Conservation (phyloP, 306 rosid species). For the Sicyos edulis region DNA sequence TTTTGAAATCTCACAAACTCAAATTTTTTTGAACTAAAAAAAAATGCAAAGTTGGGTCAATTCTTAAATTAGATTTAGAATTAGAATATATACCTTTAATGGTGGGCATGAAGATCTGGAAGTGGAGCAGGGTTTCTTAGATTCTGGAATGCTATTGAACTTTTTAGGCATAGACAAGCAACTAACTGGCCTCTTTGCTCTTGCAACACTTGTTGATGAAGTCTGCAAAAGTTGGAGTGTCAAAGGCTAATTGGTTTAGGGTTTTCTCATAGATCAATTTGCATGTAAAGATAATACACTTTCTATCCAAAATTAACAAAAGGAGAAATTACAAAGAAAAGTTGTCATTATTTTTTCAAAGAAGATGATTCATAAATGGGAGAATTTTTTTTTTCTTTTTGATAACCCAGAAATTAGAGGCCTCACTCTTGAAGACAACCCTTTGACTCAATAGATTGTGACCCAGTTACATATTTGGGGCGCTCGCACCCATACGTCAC, state of each 20-base stretch:
- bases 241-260: not conserved
- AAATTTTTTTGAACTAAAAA: too few relatives aligned
- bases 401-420: too few relatives aligned
- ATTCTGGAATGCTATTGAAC: constrained; percentile 22
- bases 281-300: not conserved
- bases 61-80: not conserved
- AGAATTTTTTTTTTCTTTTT: too few relatives aligned
- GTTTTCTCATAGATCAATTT: not conserved
- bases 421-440: too few relatives aligned
- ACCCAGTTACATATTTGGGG: too few relatives aligned
- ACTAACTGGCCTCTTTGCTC: constrained; percentile 23
- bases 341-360: not conserved
- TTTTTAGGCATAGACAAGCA: constrained; percentile 21
- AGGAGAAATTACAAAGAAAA: not conserved
- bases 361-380: not conserved
- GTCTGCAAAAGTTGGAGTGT: not conserved
- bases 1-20: too few relatives aligned
- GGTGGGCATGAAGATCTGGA: constrained; percentile 37
- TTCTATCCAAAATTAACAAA: not conserved
- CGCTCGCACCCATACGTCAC: too few relatives aligned
- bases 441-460: too few relatives aligned
- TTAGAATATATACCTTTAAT: constrained; percentile 29
- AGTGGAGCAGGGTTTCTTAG: constrained; percentile 29
- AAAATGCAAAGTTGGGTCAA: too few relatives aligned
- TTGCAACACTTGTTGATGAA: constrained; percentile 11